Base-by-base conservation (phyloP, 2,329 filamentous ascomycete genomes). In the Cadophora sp. region DNA sequence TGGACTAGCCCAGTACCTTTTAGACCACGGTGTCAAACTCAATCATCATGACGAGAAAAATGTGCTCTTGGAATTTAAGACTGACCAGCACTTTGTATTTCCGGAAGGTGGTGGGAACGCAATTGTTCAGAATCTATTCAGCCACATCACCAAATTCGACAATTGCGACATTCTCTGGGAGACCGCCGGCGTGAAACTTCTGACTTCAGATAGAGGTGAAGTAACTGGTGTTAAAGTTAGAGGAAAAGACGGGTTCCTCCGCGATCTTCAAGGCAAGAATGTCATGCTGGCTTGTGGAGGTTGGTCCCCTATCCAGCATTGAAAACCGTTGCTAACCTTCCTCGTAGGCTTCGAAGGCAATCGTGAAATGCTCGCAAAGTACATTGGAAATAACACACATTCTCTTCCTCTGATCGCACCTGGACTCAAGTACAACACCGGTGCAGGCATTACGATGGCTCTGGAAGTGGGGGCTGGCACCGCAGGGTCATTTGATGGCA, bases 371-470 rank as follows among this genome's bases (percentile, higher is more conserved):
- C 73, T 80, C 47, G 76, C 78, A 6, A 74, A 77, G 63, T 81
- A 81, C 61, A 71, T 81, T 22, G 79, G 80, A 4, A 73, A 75
- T n/a, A 71, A 78, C 56, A 78, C 78, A 4, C 76, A 80, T 65
- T 76, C 79, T 43, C 73, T 81, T 2, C 78, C 78, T n/a, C 74
- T 80, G 20, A 81, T 81, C 59, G 79, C 79, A 13, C 79, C 79
- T 1, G 79, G 80, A 1, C 69, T 81, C 47, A 78, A 77, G 67
- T 79, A 80, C 73, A 81, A 81, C 68, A 76, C 74, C 27, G 79
- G 79, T 18, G 77, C 77, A 9, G 79, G 79, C 1, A 70, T 81
- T 18, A 78, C 77, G 39, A 81, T 81, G 78, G 79, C 78, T 16
- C 74, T 81, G 13, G 78, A 81, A 65, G 76, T 80, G 45, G 79